Conservation (phyloP, 2,329 filamentous ascomycete species). For the Claviceps sorghi region DNA sequence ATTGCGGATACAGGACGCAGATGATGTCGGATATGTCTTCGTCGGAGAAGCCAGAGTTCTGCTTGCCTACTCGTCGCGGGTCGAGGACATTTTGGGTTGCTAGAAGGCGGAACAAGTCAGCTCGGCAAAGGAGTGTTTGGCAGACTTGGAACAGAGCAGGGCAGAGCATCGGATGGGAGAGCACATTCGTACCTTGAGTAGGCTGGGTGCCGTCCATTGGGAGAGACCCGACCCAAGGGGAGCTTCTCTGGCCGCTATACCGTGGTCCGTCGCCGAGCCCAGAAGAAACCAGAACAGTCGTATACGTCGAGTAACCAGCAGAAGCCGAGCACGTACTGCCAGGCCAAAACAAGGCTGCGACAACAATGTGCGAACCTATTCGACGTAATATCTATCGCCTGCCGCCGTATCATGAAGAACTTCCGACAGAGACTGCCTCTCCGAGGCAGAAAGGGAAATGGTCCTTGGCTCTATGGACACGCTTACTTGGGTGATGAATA, state of each 20-base stretch:
- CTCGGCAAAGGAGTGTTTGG: background rate
- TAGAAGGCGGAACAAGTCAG: conserved; percentile 1
- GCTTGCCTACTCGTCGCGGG: conserved; percentile 61
- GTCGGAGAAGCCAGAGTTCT: conserved; percentile 69
- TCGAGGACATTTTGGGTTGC: conserved; percentile 43
- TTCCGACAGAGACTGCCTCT: no score
- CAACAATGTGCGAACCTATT: background rate
- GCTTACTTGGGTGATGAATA: background rate
- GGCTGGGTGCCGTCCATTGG: conserved; percentile 31
- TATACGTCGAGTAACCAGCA: background rate
- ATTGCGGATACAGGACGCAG: conserved; percentile 72
- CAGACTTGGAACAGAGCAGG: background rate
- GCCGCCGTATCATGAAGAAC: background rate
- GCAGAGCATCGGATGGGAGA: background rate
- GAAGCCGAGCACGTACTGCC: background rate
- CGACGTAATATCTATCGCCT: background rate
- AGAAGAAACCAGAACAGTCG: background rate
- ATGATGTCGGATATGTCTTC: conserved; percentile 79
- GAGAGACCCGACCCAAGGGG: conserved; percentile 12
- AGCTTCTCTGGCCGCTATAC: background rate
- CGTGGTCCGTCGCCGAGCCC: background rate
- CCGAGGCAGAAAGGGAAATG: background rate
- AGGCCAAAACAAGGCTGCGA: background rate
- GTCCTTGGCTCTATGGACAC: no score
- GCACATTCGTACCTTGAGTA: conserved; percentile 23